These are phyloP conservation scores for Papiliotrema laurentii DNA, from an alignment of 1,284 basidiomycete genomes.

Conservation along the genomic window DNA sequence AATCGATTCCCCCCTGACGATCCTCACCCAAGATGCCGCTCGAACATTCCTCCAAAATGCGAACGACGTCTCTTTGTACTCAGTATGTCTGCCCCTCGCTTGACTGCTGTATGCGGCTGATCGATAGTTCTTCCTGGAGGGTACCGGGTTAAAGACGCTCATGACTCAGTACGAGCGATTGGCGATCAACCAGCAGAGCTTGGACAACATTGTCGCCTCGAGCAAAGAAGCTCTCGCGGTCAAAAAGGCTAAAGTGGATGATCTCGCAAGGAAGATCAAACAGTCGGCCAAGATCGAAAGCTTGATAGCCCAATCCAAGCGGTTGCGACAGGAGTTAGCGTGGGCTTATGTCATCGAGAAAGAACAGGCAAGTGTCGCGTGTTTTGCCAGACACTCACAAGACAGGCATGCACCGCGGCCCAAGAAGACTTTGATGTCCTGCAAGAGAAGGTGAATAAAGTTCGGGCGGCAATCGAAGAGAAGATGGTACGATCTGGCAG, in stretches of 20 bases:
- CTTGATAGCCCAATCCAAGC: conserved; percentile 39
- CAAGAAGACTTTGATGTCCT: conserved; percentile 14
- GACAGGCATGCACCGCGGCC: conserved; percentile 10
- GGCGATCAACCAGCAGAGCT: conserved; percentile 42
- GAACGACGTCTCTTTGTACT: conserved; percentile 81
- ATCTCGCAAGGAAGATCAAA: conserved; percentile 13
- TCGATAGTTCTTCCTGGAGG: conserved; percentile 84
- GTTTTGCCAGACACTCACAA: not conserved
- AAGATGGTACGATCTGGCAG: too few species aligned
- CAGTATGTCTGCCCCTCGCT: conserved; percentile 56
- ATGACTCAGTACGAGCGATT: conserved; percentile 79
- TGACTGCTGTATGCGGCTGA: not conserved
- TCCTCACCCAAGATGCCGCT: conserved; percentile 80
- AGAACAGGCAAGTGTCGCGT: conserved; percentile 52
- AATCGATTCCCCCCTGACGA: conserved; percentile 94
- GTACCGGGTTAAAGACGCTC: conserved; percentile 86
- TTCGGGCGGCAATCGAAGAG: conserved; percentile 12
- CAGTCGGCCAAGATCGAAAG: conserved; percentile 11
- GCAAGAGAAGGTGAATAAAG: conserved; percentile 21
- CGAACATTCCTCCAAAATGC: conserved; percentile 85
- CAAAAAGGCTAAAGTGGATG: conserved; percentile 6
- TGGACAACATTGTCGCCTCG: conserved; percentile 18
- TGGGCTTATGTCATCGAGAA: conserved; percentile 83
- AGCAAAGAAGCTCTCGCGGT: conserved; percentile 20
- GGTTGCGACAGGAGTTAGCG: conserved; percentile 61